These are phyloP conservation scores for Aegilops speltoides DNA, from an alignment of 176 grass and related monocot genomes.

Conservation along the genomic window DNA sequence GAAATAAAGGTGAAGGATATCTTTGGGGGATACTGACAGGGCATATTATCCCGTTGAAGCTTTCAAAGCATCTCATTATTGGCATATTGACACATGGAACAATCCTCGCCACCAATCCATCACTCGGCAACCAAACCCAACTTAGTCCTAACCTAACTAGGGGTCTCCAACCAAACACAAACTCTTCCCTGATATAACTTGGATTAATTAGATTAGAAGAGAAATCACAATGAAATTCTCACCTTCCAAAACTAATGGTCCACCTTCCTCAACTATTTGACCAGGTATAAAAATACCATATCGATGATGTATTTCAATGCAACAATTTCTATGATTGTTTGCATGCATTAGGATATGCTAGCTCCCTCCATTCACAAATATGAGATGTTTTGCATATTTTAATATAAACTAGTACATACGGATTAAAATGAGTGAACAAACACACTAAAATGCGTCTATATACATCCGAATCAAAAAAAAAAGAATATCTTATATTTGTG, in stretches of 20 bases:
- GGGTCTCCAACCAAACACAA: conserved; percentile 23
- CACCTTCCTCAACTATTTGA: conserved; percentile 4
- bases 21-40: conserved; percentile 13
- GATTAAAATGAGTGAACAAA: no score
- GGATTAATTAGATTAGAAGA: not conserved
- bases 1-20: conserved; percentile 2
- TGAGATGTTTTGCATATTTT: no score
- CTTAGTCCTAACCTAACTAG: not conserved
- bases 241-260: conserved; percentile 7
- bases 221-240: not conserved
- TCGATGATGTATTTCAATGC: not conserved
- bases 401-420: no score
- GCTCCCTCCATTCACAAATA: no score
- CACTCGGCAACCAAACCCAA: not conserved
- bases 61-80: conserved; percentile 52
- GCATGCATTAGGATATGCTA: no score
- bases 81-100: conserved; percentile 6
- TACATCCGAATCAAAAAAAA: no score
- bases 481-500: no score
- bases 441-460: no score
- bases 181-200: conserved; percentile 1
- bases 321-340: not conserved
- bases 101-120: not conserved
- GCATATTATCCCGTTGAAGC: conserved; percentile 24
- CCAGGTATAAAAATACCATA: not conserved